Evolutionary conservation across 345 rosid species (phyloP).

Genomic region (Lenwebbia sp.): DNA sequence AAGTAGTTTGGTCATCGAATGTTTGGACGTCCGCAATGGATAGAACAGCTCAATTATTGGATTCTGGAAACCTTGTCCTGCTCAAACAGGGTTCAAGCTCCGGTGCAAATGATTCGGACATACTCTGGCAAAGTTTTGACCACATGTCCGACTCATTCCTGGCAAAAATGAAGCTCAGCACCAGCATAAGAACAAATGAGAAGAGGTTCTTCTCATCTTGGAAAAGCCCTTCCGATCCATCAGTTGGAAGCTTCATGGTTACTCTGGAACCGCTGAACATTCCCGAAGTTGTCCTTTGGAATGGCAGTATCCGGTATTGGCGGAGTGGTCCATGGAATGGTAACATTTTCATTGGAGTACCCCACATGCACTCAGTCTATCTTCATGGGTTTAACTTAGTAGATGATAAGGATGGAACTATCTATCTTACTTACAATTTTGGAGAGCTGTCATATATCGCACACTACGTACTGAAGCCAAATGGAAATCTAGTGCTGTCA

Average conservation of each 20-base stretch:
- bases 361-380: too few species aligned
- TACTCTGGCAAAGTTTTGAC: slow-evolving; percentile 50
- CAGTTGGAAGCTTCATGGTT: slow-evolving; percentile 4
- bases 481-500: too few species aligned
- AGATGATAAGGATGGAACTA: too few species aligned
- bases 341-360: not conserved
- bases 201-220: slow-evolving; percentile 10
- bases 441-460: too few species aligned
- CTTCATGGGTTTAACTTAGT: too few species aligned
- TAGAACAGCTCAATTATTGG: slow-evolving; percentile 23
- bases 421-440: too few species aligned
- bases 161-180: slow-evolving; percentile 22
- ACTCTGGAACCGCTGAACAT: not conserved
- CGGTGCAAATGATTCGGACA: not conserved
- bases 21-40: not conserved
- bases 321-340: too few species aligned
- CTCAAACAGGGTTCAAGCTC: not conserved
- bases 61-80: slow-evolving; percentile 44
- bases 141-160: slow-evolving; percentile 18
- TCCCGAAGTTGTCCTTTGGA: not conserved
- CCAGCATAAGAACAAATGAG: not conserved
- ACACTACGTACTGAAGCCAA: too few species aligned
- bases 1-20: slow-evolving; percentile 42
- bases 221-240: slow-evolving; percentile 19
- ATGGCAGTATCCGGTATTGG: not conserved